Base-by-base conservation (phyloP, 148 eudicot genomes). In the Nyssa sinensis region DNA sequence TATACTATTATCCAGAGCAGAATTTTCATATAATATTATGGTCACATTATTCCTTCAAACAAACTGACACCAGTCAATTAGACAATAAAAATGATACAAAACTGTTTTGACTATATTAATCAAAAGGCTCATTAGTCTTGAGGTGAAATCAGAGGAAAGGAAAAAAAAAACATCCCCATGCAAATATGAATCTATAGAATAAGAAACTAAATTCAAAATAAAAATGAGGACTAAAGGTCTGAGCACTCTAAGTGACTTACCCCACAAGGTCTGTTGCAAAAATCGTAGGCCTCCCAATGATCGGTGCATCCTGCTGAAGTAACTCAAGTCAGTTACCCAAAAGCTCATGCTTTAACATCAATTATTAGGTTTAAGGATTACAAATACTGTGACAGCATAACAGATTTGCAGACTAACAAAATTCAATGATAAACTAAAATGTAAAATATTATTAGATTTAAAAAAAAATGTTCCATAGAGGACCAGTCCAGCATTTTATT, bases 201-300 rank as follows among this genome's bases (percentile, higher is more conserved):
- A 27, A 23, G 63, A 35, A 23, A 60, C 33, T 27, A n/a, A 13
- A 49, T 32, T 41, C 44, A 21, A 17, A 44, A 25, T 64, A 63
- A 0, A 63, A 4, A 0, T 16, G 17, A 51, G 9, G 4, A 23
- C 16, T 37, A 47, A n/a, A 74, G 30, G 30, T 32, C 28, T 41
- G 37, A 35, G 34, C 1, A 55, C 19, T 70, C 65, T 31, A 81
- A 82, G 73, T 29, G 30, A 58, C 59, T 69, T 80, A 87, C 90
- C 88, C 88, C 44, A 57, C 23, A 53, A 35, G 31, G 75, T 88
- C 88, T 69, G 41, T 81, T 33, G 85, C 75, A 64, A 70, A 39
- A 75, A 85, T 74, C 27, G 92, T 89, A 68, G 94, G 97, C 82
- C 90, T 81, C 49, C 92, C 97, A 73, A 92, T 85, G 66, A 89